A percentile compares a stretch with the other conserved stretches of the same genome.
Evolutionary conservation across 2,329 filamentous ascomycete species (phyloP).

Genomic region (Alternaria longipes): DNA sequence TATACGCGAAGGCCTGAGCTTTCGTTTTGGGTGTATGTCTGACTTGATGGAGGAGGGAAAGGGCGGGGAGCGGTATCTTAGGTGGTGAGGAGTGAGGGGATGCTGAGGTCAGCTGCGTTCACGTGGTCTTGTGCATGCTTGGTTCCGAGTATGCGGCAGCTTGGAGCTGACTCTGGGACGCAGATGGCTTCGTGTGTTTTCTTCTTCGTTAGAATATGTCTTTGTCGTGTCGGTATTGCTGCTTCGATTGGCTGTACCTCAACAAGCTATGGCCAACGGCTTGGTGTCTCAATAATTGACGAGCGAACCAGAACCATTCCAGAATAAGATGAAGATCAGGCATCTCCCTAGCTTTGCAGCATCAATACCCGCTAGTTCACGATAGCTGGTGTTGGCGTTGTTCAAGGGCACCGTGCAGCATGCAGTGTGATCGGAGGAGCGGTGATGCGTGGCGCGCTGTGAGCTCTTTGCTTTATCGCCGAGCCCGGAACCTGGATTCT

Average conservation of each 20-base stretch:
- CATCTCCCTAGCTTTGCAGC: not conserved
- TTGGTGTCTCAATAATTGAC: not conserved
- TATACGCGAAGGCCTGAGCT: not conserved
- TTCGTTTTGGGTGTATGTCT: not conserved
- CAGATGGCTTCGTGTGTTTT: not conserved
- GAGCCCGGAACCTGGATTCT: not conserved
- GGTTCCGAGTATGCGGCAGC: not conserved
- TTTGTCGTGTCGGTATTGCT: not conserved
- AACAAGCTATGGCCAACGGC: not conserved
- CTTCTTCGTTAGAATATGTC: not conserved
- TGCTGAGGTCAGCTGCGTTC: conserved; percentile 3
- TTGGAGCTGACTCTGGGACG: not conserved
- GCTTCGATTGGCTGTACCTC: not conserved
- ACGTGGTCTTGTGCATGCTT: not conserved
- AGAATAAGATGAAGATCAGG: not conserved
- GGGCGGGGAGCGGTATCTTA: not conserved
- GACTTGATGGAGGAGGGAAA: not conserved
- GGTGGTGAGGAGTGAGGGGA: not conserved
- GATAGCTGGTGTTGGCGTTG: conserved; percentile 1
- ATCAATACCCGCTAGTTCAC: not conserved
- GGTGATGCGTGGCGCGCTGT: conserved; percentile 5
- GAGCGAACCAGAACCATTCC: not conserved
- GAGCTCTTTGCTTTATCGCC: conserved; percentile 4
- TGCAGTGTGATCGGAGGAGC: conserved; percentile 4
- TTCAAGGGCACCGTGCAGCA: not conserved